These are phyloP conservation scores for Ilyonectria robusta DNA, from an alignment of 2,329 filamentous ascomycete species.

Conservation along the genomic window DNA sequence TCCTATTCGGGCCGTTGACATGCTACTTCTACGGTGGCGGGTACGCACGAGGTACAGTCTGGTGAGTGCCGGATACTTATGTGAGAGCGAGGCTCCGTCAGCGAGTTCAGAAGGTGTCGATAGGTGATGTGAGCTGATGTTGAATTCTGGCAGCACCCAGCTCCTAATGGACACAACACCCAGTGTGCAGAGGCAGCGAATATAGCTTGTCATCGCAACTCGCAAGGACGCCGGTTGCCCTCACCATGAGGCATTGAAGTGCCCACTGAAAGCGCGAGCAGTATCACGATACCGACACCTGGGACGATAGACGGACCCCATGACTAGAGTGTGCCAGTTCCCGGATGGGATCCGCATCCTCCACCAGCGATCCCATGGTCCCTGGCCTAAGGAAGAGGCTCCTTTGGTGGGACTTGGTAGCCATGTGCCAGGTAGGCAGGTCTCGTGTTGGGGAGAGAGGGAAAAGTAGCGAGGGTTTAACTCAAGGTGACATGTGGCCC, in stretches of 20 bases:
- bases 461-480: background rate
- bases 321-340: slow-evolving; percentile 18
- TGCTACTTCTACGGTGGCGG: slow-evolving; percentile 19
- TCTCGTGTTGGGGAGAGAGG: slow-evolving; percentile 17
- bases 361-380: slow-evolving; percentile 10
- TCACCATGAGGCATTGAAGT: background rate
- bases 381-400: slow-evolving; percentile 1
- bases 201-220: background rate
- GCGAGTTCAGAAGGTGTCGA: background rate
- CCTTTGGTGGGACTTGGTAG: slow-evolving; percentile 6
- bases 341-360: slow-evolving; percentile 10
- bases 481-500: background rate
- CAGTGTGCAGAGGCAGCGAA: background rate
- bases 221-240: background rate
- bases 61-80: background rate
- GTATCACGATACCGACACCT: background rate
- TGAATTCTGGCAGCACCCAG: background rate
- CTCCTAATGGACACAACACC: background rate
- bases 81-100: background rate
- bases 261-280: slow-evolving; percentile 10
- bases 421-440: slow-evolving; percentile 7
- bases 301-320: slow-evolving; percentile 15
- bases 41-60: slow-evolving; percentile 1
- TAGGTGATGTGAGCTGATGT: background rate
- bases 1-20: slow-evolving; percentile 49